Evolutionary conservation across 805 yeast genomes (phyloP), one percentile per base, ranked within the genome.

Genomic region (Wickerhamomyces bovis): DNA sequence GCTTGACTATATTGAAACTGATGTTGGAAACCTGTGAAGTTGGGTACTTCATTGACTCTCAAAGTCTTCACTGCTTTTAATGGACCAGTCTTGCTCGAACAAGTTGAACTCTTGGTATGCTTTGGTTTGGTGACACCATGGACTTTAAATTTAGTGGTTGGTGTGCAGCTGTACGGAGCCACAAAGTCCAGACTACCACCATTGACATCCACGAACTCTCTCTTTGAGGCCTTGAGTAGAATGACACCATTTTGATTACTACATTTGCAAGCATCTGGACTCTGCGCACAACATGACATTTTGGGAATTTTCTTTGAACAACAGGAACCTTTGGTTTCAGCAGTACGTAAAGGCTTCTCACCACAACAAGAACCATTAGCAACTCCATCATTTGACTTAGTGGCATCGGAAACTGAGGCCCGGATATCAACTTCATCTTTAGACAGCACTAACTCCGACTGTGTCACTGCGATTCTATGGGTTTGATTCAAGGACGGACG

Each of bases 401-500:
- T 20, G 11, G 25, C 35, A 19, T 38, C 30, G 15, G 42, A 28
- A 16, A 19, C 21, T 11, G 41, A 35, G 10, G 39, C 44, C 41
- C 46, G 49, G 19, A 53, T 41, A 20, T 43, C 46, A 11, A 51
- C 56, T 31, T 54, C 47, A 16, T 46, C 50, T 42, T 51, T 52
- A 3, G 49, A 22, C 21, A 53, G 20, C 2, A 53, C 53, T 7
- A 54, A 30, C 18, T 58, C 53, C 4, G 57, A 46, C 41, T 56
- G 57, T 3, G 64, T 59, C 8, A 61, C 65, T 3, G 63, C 63
- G 6, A 61, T 51, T 43, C 65, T 48, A 26, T 57, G 63, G 0
- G 55, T 53, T 16, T 58, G 76, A 41, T 72, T 77, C 12, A 76
- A 70, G 31, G 75, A 69, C 0, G 95, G 95, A 23, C 96, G 64